phyloP scores from a whole-genome alignment of 768 basidiomycete genomes.

The Podaxis mareebaensis region DNA sequence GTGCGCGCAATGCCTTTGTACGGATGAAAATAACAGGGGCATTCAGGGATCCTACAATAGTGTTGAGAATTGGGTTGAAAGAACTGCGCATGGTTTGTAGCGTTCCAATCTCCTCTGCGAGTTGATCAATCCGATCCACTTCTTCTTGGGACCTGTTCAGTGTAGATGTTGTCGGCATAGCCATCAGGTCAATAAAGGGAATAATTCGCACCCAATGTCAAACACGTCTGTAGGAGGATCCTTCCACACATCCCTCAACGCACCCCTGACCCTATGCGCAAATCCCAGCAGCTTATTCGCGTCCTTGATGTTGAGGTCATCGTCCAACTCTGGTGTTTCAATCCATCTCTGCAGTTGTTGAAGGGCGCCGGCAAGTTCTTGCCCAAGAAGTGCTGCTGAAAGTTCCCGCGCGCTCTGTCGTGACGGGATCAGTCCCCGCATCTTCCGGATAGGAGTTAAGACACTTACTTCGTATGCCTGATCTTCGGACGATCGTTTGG shows the following conservation, averaged over 20 bases:
- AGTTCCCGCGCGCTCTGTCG: constrained; percentile 81
- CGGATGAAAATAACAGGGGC: constrained; percentile 89
- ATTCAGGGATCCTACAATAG: constrained; percentile 78
- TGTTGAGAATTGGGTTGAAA: constrained; percentile 81
- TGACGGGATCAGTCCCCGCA: constrained; percentile 4
- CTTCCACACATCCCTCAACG: constrained; percentile 75
- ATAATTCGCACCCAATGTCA: constrained; percentile 64
- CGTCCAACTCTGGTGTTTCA: constrained; percentile 43
- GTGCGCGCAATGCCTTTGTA: constrained; percentile 88
- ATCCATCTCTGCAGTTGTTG: constrained; percentile 56
- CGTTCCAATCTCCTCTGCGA: constrained; percentile 76
- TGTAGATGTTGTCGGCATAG: not conserved
- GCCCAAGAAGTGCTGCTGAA: constrained; percentile 75
- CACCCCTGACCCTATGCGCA: constrained; percentile 57
- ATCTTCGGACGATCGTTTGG: constrained; percentile 73
- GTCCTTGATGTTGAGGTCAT: constrained; percentile 46
- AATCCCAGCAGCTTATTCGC: constrained; percentile 44
- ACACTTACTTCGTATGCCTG: constrained; percentile 74
- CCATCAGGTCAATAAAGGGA: not conserved
- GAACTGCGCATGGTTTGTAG: constrained; percentile 76
- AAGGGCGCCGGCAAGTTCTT: constrained; percentile 76
- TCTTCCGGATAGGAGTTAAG: not conserved
- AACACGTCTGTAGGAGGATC: constrained; percentile 73
- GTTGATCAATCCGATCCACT: constrained; percentile 60
- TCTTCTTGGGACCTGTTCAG: constrained; percentile 68